A percentile compares a stretch with the other conserved stretches of the same genome.
Conservation (phyloP, 2,329 filamentous ascomycete genomes). For the Botrytis cinerea region DNA sequence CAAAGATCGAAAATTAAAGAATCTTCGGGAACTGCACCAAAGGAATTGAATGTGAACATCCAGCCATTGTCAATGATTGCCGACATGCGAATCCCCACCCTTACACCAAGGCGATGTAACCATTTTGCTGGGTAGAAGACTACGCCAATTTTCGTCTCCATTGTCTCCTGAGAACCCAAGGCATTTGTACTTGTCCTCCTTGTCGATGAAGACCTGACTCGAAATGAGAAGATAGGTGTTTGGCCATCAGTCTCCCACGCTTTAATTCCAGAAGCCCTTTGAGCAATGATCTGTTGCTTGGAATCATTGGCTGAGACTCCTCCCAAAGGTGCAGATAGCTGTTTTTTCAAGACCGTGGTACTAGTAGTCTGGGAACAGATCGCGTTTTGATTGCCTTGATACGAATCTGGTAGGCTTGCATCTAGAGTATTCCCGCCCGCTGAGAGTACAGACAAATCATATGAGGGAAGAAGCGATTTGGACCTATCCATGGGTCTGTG, state of each 20-base stretch:
- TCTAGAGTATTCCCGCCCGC: not conserved
- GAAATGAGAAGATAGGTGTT: constrained; percentile 9
- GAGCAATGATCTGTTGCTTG: not conserved
- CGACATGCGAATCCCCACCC: not conserved
- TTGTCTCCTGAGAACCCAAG: not conserved
- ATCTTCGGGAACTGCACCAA: constrained; percentile 1
- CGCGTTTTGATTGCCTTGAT: not conserved
- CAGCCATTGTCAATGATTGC: not conserved
- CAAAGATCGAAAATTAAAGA: constrained; percentile 16
- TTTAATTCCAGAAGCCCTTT: not conserved
- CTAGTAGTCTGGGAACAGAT: not conserved
- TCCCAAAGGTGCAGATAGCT: not conserved
- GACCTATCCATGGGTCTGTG: not conserved
- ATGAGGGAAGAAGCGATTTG: not conserved
- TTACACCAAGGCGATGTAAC: not conserved
- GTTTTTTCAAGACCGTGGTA: no score
- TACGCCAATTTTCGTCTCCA: not conserved
- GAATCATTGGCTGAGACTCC: not conserved
- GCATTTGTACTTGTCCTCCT: not conserved
- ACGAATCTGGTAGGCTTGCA: not conserved
- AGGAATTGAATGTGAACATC: constrained; percentile 3
- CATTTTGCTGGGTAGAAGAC: not conserved
- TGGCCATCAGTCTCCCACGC: not conserved
- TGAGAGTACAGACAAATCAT: not conserved
- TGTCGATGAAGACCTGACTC: not conserved